Conservation (phyloP, 1,284 basidiomycete species). For the Tremellales sp. region DNA sequence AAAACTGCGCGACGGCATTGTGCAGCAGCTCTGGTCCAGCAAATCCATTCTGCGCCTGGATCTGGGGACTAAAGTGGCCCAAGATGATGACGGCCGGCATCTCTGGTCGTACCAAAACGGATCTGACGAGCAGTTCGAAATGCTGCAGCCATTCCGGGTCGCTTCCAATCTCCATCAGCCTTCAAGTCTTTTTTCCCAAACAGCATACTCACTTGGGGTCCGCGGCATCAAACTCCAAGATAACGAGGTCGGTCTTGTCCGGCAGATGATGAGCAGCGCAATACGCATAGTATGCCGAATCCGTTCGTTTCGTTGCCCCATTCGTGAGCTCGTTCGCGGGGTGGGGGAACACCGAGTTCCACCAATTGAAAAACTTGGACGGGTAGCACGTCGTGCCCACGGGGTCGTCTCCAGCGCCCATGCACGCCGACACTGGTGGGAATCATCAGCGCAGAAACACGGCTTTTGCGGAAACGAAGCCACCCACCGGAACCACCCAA, state of each 20-base stretch:
- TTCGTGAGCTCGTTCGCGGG: conserved; percentile 94
- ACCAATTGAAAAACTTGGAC: conserved; percentile 89
- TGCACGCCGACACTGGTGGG: conserved; percentile 74
- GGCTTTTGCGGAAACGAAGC: background rate
- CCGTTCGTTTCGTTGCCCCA: conserved; percentile 81
- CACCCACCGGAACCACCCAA: conserved; percentile 79
- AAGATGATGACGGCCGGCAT: conserved; percentile 84
- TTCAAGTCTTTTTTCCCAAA: background rate
- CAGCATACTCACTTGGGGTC: conserved; percentile 66
- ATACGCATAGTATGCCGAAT: conserved; percentile 88
- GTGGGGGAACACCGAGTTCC: conserved; percentile 90
- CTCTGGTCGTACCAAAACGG: conserved; percentile 78
- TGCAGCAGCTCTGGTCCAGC: conserved; percentile 84
- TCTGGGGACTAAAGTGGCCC: conserved; percentile 84
- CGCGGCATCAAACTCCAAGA: conserved; percentile 85
- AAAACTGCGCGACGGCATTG: conserved; percentile 83
- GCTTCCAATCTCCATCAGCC: conserved; percentile 48
- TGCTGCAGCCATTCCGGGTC: conserved; percentile 68
- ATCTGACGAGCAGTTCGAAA: conserved; percentile 86
- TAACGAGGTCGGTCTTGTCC: conserved; percentile 84
- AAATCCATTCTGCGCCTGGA: conserved; percentile 71
- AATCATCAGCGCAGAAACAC: background rate
- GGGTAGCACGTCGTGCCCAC: conserved; percentile 82
- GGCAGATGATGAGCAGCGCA: conserved; percentile 88
- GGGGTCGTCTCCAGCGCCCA: conserved; percentile 88